phyloP scores from a whole-genome alignment of 1,139 yeast species.

The Eremothecium gossypii region DNA sequence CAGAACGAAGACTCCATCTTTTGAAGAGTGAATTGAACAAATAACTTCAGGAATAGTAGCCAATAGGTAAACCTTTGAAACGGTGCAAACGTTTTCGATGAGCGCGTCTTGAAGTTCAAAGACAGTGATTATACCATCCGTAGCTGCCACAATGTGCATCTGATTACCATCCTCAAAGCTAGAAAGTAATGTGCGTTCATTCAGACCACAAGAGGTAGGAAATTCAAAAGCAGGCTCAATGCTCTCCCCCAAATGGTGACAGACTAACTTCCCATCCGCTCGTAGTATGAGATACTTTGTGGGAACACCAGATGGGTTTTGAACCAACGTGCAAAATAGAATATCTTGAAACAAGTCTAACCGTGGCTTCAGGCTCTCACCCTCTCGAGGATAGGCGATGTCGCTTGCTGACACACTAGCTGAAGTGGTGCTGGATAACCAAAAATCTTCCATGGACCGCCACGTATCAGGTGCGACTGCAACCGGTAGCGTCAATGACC shows the following conservation, averaged over 20 bases:
- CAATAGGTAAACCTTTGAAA: neutral
- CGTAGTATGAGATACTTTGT: neutral
- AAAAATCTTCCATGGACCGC: neutral
- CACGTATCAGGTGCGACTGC: neutral
- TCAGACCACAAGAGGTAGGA: too few relatives aligned
- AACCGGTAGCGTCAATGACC: neutral
- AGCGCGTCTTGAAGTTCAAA: neutral
- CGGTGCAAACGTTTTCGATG: too few relatives aligned
- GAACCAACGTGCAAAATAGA: neutral
- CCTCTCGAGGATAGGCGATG: too few relatives aligned
- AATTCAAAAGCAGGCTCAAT: neutral
- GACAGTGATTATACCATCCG: neutral
- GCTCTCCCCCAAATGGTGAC: neutral
- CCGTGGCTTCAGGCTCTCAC: too few relatives aligned
- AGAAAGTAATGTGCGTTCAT: neutral
- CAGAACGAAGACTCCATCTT: neutral
- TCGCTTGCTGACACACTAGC: too few relatives aligned
- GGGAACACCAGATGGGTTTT: neutral
- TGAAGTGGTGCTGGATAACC: too few relatives aligned
- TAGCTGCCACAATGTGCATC: neutral
- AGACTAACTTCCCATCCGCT: neutral
- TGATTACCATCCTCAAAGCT: neutral
- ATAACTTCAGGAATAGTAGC: too few relatives aligned
- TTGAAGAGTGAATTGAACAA: too few relatives aligned
- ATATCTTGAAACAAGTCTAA: neutral